These are phyloP conservation scores for Solanum corneliomulleri DNA, from an alignment of 257 asterid species.

Conservation along the genomic window DNA sequence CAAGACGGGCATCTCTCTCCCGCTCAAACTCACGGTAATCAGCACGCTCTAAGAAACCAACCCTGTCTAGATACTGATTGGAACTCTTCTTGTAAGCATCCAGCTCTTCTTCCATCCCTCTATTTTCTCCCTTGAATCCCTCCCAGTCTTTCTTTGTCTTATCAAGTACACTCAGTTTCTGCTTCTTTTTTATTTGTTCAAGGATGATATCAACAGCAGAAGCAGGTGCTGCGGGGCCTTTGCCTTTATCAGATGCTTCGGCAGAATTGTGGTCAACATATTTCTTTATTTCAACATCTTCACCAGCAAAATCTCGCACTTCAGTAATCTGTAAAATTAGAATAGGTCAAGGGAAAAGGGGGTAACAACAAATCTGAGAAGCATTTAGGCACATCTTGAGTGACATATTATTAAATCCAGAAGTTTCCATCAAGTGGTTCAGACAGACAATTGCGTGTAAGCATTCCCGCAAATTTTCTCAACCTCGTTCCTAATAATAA, in stretches of 20 bases:
- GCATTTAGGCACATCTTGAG: background rate
- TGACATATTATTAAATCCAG: background rate
- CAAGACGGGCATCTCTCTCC: conserved; percentile 88
- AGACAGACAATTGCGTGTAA: background rate
- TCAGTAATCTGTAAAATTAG: conserved; percentile 47
- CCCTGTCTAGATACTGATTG: conserved; percentile 78
- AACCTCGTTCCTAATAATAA: background rate
- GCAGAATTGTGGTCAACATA: conserved; percentile 50
- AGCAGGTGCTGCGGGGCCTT: conserved; percentile 38
- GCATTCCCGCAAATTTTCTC: background rate
- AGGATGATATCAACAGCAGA: conserved; percentile 86
- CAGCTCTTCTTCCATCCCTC: conserved; percentile 82
- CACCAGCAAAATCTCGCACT: conserved; percentile 89
- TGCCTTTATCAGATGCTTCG: conserved; percentile 60
- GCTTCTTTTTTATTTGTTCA: conserved; percentile 90
- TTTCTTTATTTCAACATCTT: conserved; percentile 76
- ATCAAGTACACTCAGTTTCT: conserved; percentile 83
- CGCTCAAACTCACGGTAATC: conserved; percentile 88
- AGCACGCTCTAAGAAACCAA: conserved; percentile 77
- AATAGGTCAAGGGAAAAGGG: background rate
- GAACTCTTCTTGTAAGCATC: conserved; percentile 94
- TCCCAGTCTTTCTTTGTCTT: conserved; percentile 98
- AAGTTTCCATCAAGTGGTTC: background rate
- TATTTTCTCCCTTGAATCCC: conserved; percentile 78
- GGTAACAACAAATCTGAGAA: background rate